These are phyloP conservation scores for Physcomitrium patens DNA, from an alignment of 225 moss, liverwort and hornwort species.

Conservation along the genomic window DNA sequence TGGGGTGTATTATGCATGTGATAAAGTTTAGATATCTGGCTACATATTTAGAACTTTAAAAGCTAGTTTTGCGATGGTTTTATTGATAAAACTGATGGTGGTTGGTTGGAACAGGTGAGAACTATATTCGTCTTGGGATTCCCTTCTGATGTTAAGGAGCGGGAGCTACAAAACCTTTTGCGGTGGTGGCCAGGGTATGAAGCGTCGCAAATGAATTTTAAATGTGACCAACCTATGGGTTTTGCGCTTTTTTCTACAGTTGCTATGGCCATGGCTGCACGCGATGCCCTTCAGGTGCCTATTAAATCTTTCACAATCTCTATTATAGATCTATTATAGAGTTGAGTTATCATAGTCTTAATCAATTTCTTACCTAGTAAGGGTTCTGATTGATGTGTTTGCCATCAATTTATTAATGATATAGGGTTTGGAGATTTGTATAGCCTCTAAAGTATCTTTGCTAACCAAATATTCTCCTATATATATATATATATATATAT, in stretches of 20 bases:
- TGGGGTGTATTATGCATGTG: background rate
- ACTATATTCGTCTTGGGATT: conserved; percentile 97
- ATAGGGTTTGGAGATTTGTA: conserved; percentile 23
- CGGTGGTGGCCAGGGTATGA: conserved; percentile 99
- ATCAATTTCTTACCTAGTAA: background rate
- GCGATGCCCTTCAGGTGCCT: conserved; percentile 96
- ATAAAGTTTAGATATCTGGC: background rate
- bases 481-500: no score
- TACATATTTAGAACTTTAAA: background rate
- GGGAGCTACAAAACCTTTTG: conserved; percentile 95
- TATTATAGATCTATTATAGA: background rate
- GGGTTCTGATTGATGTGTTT: background rate
- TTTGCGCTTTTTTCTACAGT: conserved; percentile 96
- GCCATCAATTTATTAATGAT: conserved; percentile 17
- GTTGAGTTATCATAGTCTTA: background rate
- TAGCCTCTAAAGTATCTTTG: background rate
- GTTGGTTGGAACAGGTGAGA: conserved; percentile 59
- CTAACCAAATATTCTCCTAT: no score
- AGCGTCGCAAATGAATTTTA: conserved; percentile 98
- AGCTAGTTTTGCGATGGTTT: background rate
- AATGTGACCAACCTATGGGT: conserved; percentile 98
- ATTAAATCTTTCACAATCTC: background rate
- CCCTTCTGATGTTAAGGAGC: conserved; percentile 91
- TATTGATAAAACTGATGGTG: conserved; percentile 28
- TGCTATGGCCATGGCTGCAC: conserved; percentile 95